Evolutionary conservation across 805 yeast species (phyloP).

Genomic region (Wickerhamomyces chaumierensis): DNA sequence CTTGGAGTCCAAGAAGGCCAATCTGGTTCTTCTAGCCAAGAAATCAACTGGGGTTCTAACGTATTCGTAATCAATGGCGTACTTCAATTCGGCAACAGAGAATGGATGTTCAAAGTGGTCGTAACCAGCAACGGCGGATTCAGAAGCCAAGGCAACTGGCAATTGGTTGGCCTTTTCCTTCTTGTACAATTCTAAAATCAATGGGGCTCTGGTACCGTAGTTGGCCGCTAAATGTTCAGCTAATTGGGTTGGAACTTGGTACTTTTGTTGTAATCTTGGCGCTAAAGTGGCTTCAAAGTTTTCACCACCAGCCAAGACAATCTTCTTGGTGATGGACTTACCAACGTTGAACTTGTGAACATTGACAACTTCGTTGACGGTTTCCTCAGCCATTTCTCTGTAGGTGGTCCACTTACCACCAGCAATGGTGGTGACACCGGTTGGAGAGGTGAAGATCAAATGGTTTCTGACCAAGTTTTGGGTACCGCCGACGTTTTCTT

Average conservation of each 20-base stretch:
- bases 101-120: conserved; percentile 67
- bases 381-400: conserved; percentile 95
- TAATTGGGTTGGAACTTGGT: conserved; percentile 57
- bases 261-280: conserved; percentile 73
- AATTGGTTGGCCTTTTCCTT: conserved; percentile 42
- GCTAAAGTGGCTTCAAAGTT: conserved; percentile 63
- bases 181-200: conserved; percentile 49
- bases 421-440: conserved; percentile 77
- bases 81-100: conserved; percentile 82
- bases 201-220: conserved; percentile 84
- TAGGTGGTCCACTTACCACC: conserved; percentile 99
- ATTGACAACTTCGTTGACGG: conserved; percentile 63
- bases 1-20: conserved; percentile 82
- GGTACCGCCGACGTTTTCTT: conserved; percentile 30
- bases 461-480: conserved; percentile 90
- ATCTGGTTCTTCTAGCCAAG: conserved; percentile 85
- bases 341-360: conserved; percentile 30
- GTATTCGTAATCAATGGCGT: conserved; percentile 74
- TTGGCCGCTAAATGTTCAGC: conserved; percentile 76
- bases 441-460: conserved; percentile 56
- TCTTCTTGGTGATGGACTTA: conserved; percentile 29
- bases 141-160: conserved; percentile 52
- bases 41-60: conserved; percentile 83
- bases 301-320: conserved; percentile 70
- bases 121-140: conserved; percentile 24